Evolutionary conservation across 1,284 basidiomycete genomes (phyloP), one percentile per base, ranked within the genome.

Genomic region (Fomitopsis schrenkii): DNA sequence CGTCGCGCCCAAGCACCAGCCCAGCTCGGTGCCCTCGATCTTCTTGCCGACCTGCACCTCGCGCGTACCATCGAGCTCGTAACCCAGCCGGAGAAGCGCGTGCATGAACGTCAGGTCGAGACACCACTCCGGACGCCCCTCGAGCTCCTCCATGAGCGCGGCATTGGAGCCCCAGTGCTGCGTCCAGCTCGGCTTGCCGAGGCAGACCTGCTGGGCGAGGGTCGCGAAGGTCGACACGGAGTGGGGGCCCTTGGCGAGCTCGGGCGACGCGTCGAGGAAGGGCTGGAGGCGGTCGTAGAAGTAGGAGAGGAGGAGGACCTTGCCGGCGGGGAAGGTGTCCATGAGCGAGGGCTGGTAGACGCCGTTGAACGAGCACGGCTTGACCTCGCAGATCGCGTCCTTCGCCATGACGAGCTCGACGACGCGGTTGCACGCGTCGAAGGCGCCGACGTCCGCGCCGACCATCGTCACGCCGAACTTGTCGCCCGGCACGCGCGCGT

Each of bases 51-150:
- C 84, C 74, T 82, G 79, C 42, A 96, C 83, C 66, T 87, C 81
- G 64, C 93, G 76, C 42, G 77, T 79, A 44, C 84, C 86, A 26
- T 75, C 79, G 71, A 97, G 88, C 79, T 95, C 94, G 75, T 96
- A 94, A 54, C 93, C 87, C 0, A 96, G 80, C 60, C 90, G 83
- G 58, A 99, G 76, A 63, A 99, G 75, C 41, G 86, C 89, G 72
- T 97, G 87, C 94, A 97, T 95, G 74, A 96, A 99, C 40, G 94
- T 98, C 71, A 98, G 75, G 76, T 99, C 97, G 53, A 98, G 82
- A 75, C 97, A 99, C 79, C 90, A 94, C 78, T 98, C 97, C 0
- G 97, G 95, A 10, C 95, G 81, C 59, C 82, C 93, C 58, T 86
- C 79, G 12, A 98, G 79, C 71, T 97, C 95, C 0, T 77, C 80